Evolutionary conservation across 768 basidiomycete genomes (phyloP), one percentile per base, ranked within the genome.

Genomic region (Xerocomellus dryophilus): DNA sequence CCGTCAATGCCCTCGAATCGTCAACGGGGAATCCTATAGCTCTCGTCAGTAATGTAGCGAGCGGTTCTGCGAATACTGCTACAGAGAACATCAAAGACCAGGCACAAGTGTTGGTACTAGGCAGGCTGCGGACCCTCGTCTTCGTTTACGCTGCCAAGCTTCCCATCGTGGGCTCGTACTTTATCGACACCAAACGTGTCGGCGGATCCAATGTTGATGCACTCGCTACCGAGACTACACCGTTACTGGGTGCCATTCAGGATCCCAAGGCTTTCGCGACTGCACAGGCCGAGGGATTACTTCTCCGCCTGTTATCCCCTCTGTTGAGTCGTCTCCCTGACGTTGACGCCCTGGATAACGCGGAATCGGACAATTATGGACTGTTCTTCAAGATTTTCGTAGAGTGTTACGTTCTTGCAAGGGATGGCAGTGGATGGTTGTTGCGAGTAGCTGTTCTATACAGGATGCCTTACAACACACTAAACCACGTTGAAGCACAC

Each of bases 91-190:
- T 55, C 41, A 52, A 50, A 18, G 51, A 34, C 43, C 34, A 20
- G 41, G 53, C 43, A 27, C 39, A 52, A 15, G 50, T 54, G 15
- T 7, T 54, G 7, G 31, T 55, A 14, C 38, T 65, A 7, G 44
- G 43, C 2, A 55, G 54, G 43, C 15, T 67, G 7, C 59, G 49
- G 25, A n/a, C 39, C 40, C 15, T 56, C 18, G 14, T 62, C 43
- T 43, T 56, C 41, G 41, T 29, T 36, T 64, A 58, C 36, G 47
- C 41, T 23, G 44, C 57, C 50, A 66, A 42, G 43, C 39, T 66
- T 43, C 67, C 66, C 2, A 29, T 68, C 4, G 58, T 66, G 17
- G 66, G 64, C 43, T 29, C 52, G n/a, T 66, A 64, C 50, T 60
- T 64, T 43, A 31, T 48, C 12, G 31, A 42, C 40, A 44, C 47